phyloP scores from a whole-genome alignment of 805 yeast genomes.

The Saccharomycopsis capsularis region DNA sequence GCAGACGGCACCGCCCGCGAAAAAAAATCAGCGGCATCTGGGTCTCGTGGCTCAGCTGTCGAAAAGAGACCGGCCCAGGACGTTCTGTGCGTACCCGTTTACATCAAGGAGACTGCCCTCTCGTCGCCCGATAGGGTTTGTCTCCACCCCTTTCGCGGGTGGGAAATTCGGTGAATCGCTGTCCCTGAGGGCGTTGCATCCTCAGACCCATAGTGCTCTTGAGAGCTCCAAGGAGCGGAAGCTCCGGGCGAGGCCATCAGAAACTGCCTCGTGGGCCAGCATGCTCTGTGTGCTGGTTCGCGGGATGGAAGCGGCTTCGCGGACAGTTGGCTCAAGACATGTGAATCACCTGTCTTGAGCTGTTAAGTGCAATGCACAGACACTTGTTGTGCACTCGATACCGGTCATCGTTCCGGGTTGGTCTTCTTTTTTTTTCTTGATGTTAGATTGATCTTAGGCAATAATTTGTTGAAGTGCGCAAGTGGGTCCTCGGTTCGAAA shows the following conservation, averaged over 20 bases:
- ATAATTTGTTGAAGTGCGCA: no score
- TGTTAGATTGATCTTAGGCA: no score
- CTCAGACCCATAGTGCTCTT: conserved; percentile 1
- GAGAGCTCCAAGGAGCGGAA: conserved; percentile 15
- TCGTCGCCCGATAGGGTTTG: not conserved
- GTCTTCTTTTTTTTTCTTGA: not conserved
- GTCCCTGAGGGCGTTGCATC: not conserved
- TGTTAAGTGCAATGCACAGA: conserved; percentile 18
- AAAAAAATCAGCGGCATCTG: no score
- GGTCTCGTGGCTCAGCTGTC: no score
- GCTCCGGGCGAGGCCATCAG: conserved; percentile 13
- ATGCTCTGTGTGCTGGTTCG: not conserved
- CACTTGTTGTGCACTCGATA: conserved; percentile 17
- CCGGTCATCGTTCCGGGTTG: conserved; percentile 14
- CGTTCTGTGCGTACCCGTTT: conserved; percentile 15
- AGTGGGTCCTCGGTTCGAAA: no score
- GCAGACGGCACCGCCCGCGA: no score
- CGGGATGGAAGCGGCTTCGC: conserved; percentile 4
- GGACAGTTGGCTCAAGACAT: conserved; percentile 6
- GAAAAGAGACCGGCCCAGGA: no score
- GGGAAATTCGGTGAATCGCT: conserved; percentile 18
- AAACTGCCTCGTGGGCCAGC: conserved; percentile 1
- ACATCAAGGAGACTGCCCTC: conserved; percentile 6
- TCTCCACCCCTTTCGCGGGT: conserved; percentile 6
- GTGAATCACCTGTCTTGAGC: not conserved